Evolutionary conservation across 768 basidiomycete species (phyloP).

Genomic region (Hericium erinaceus): DNA sequence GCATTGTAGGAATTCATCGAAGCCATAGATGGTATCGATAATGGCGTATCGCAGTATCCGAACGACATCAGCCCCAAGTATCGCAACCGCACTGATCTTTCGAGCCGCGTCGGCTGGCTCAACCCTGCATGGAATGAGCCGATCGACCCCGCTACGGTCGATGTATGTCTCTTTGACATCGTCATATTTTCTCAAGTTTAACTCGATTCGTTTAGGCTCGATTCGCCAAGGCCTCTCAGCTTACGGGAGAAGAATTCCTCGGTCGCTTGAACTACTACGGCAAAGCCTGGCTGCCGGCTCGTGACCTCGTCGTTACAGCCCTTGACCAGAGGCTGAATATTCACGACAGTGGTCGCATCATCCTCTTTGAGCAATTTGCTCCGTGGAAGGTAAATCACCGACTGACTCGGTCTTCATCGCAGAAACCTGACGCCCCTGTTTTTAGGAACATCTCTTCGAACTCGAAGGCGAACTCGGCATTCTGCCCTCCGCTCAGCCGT

Average conservation of each 20-base stretch:
- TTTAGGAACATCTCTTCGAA: slow-evolving; percentile 83
- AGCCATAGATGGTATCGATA: slow-evolving; percentile 90
- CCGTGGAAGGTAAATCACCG: slow-evolving; percentile 71
- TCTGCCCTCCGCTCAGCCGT: slow-evolving; percentile 41
- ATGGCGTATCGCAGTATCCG: slow-evolving; percentile 81
- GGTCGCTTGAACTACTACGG: slow-evolving; percentile 72
- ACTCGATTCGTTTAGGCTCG: slow-evolving; percentile 34
- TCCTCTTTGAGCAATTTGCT: slow-evolving; percentile 70
- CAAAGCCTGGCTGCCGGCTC: slow-evolving; percentile 87
- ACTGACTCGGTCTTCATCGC: neutral
- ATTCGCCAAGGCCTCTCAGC: slow-evolving; percentile 70
- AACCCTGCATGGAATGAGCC: slow-evolving; percentile 93
- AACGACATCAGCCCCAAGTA: slow-evolving; percentile 61
- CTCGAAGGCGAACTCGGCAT: slow-evolving; percentile 56
- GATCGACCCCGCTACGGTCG: slow-evolving; percentile 50
- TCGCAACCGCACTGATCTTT: slow-evolving; percentile 72
- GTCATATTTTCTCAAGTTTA: neutral
- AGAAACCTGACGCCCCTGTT: neutral
- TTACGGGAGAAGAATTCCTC: slow-evolving; percentile 83
- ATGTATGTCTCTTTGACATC: slow-evolving; percentile 43
- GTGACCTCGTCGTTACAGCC: slow-evolving; percentile 64
- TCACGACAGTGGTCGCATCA: slow-evolving; percentile 67
- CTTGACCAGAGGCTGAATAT: slow-evolving; percentile 44
- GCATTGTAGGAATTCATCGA: slow-evolving; percentile 77
- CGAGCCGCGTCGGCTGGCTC: slow-evolving; percentile 70